Percentiles rank a stretch among this genome's conserved stretches.
Conservation (phyloP, 306 rosid species). For the Rosa multiflora region DNA sequence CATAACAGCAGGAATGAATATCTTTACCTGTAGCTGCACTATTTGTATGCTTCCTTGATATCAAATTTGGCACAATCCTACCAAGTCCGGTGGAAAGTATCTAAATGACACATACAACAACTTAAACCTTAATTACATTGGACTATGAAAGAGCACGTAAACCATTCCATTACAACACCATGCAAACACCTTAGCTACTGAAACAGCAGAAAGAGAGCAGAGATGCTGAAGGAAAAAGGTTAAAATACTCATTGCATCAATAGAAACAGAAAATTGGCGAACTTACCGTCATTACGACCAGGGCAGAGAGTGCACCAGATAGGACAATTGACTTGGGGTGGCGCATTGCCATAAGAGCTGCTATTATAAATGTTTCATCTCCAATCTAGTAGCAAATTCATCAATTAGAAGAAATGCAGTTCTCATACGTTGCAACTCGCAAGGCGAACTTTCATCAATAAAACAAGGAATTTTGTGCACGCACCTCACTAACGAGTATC, state of each 20-base stretch:
- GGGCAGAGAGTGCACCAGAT: slow-evolving; percentile 88
- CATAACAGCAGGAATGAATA: neutral
- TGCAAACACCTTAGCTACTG: slow-evolving; percentile 25
- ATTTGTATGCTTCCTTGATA: slow-evolving; percentile 97
- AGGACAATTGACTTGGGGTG: slow-evolving; percentile 95
- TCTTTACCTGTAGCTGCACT: slow-evolving; percentile 94
- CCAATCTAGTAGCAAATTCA: slow-evolving; percentile 69
- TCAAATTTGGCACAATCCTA: slow-evolving; percentile 97
- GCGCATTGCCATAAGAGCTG: slow-evolving; percentile 99
- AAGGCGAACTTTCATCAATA: neutral
- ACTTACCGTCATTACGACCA: slow-evolving; percentile 92
- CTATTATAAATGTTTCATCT: slow-evolving; percentile 97
- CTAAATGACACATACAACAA: slow-evolving; percentile 49
- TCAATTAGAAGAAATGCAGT: slow-evolving; percentile 20
- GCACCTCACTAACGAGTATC: slow-evolving; percentile 94
- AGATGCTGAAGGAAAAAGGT: neutral
- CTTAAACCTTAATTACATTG: slow-evolving; percentile 29
- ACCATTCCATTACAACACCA: neutral
- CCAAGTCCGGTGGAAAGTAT: slow-evolving; percentile 97
- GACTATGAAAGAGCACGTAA: slow-evolving; percentile 25
- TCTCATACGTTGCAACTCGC: neutral
- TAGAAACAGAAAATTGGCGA: neutral
- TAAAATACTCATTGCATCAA: neutral
- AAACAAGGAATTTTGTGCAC: slow-evolving; percentile 20
- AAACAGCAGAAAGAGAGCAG: slow-evolving; percentile 21